Evolutionary conservation across 768 basidiomycete genomes (phyloP), one percentile per base, ranked within the genome.

Genomic region (Podaxis carcinomalis): DNA sequence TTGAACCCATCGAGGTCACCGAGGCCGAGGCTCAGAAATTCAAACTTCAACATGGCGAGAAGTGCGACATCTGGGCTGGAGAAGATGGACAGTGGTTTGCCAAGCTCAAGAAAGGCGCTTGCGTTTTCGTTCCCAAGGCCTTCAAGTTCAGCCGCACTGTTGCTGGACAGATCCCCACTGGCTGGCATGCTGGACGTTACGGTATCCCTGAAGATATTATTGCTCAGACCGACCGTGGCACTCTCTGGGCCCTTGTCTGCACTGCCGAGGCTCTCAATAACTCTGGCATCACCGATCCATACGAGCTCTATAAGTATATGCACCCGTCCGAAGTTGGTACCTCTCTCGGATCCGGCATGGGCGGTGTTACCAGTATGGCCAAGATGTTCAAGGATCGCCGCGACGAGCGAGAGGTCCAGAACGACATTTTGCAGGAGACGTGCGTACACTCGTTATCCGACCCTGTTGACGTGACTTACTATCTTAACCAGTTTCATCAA

Each of bases 351-450:
- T 94, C 93, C 68, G 97, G 97, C 66, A 98, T 99, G 96, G 97
- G 97, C 67, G 97, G 97, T 68, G 86, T 93, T 64, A 85, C 87
- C 61, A 92, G 90, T 69, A 80, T 98, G 77, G 82, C 88, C 55
- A 88, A 92, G 76, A 99, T 99, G 97, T 99, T 99, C 84, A 97
- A 93, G 74, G 97, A 99, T 72, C 90, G 97, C 64, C 90, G 95
- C 42, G 96, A 98, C 69, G 97, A 98, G 79, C 92, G 91, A 73
- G 95, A 98, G 37, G 95, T 98, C 1, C 97, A 98, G 76, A 98
- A 95, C 69, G 97, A 99, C 69, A 91, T 99, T 65, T 80, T 99
- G 46, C 97, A 98, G 74, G 97, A 99, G 75, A 98, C 97, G 91
- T 94, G 67, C 70, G 92, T 82, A 1, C 28, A 19, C 28, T 28